Base-by-base conservation (phyloP, 192 early-diverging fungal genomes). In the Entomortierella chlamydospora region DNA sequence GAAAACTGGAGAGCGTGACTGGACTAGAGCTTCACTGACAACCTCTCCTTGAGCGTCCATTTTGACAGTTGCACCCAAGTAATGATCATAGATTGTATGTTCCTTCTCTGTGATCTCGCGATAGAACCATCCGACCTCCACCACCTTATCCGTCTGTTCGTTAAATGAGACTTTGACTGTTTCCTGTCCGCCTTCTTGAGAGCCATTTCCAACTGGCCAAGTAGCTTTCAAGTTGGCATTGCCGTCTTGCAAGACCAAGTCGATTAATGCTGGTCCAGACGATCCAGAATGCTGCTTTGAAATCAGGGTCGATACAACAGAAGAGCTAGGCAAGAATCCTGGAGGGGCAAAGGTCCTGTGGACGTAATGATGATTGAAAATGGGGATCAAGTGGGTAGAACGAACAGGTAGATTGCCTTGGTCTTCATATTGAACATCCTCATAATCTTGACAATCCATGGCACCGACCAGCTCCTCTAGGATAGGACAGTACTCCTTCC, bases 61-160 rank as follows among this genome's bases (percentile, higher is more conserved):
- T 42, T 57, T 39, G 23, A 79, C 63, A 10, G 68, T 79, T 15
- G 76, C 76, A 30, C 76, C 76, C n/a, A 79, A 30, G 33, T 52
- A 79, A 34, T 79, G 68, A 49, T 79, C 76, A 26, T 50, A 54
- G 0, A 64, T 42, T 4, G 62, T 22, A 28, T 79, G n/a, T 31
- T 70, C 76, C 26, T 61, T 54, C 22, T 79, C 76, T 7, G 76
- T 79, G 30, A 79, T 17, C 33, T 79, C 76, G 29, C 76, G 61
- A n/a, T 70, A 79, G 31, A 79, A 79, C 67, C 68, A 79, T 0
- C 76, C 76, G 31, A 79, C 68, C 33, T 79, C 76, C 2, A 70
- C 57, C n/a, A 70, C 76, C 22, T 53, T 65, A 41, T 79, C 76
- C 4, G 62, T 70, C 15, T 57, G 37, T 41, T 70, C 65, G 57